Evolutionary conservation across 805 yeast genomes (phyloP), one percentile per base, ranked within the genome.

Genomic region (Clavispora vitiphila): DNA sequence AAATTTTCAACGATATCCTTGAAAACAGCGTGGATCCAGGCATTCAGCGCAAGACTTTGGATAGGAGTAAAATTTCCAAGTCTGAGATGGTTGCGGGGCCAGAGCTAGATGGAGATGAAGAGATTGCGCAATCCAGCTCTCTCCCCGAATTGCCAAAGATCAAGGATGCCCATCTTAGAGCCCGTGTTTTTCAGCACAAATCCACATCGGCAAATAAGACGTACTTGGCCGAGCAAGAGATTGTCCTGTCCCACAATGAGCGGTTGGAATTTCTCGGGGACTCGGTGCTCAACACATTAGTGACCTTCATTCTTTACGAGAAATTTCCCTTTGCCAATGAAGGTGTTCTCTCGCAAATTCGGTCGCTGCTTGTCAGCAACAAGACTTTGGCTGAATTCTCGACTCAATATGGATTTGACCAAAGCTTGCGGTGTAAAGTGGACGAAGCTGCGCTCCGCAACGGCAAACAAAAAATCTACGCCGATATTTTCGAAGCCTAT

Each of bases 401-500:
- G 0, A 63, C 72, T 21, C 55, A 72, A 8, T 91, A 91, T 61
- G 82, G 80, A 0, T 75, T 89, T 44, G 82, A 80, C 48, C 70
- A 76, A 44, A 67, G 67, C 40, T 62, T 87, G 47, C 70, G 73
- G 42, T 68, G 74, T 40, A 72, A 74, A 49, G 69, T 73, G 25
- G 78, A 76, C 42, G 76, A 67, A 24, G 58, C 60, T 4, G 54
- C 68, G 11, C 69, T 74, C 40, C 58, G 63, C 22, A 65, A 67
- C 25, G 86, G 86, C 8, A 78, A 74, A 44, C 76, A 76, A 48
- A 93, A 93, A 57, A 67, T 85, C 4, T 76, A 75, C 55, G 96
- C 98, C 0, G 99, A 91, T 69, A 80, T 85, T 0, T 86, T 91
- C 58, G 99, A 93, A 63, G 96, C 98, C 0, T 91, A 91, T 51